A percentile compares a stretch with the other conserved stretches of the same genome.
Evolutionary conservation across 225 moss, liverwort and hornwort genomes (phyloP).

Genomic region (Ulota crispa): DNA sequence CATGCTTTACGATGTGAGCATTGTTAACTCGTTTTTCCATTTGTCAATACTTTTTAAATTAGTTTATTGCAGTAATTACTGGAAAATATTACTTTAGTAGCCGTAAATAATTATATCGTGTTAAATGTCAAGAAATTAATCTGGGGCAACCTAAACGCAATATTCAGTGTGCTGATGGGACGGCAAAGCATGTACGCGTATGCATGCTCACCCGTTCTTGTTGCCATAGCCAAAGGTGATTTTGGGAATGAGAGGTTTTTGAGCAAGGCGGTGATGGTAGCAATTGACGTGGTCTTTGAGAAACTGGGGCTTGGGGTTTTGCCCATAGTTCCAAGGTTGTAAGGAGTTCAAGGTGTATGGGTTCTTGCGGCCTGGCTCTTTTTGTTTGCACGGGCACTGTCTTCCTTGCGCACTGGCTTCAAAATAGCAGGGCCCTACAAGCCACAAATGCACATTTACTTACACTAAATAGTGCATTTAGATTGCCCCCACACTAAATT

Average conservation of each 20-base stretch:
- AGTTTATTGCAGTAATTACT: too few relatives aligned
- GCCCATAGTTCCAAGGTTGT: slow-evolving; percentile 58
- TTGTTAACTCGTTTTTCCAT: too few relatives aligned
- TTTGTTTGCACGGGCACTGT: slow-evolving; percentile 19
- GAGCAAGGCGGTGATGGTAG: slow-evolving; percentile 61
- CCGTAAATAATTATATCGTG: too few relatives aligned
- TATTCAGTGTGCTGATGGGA: too few relatives aligned
- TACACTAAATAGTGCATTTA: too few relatives aligned
- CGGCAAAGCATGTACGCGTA: too few relatives aligned
- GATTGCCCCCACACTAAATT: too few relatives aligned
- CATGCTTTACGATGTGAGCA: too few relatives aligned
- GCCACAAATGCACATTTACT: neutral
- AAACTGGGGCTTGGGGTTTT: slow-evolving; percentile 57
- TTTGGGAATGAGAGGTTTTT: slow-evolving; percentile 45
- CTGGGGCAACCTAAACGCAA: too few relatives aligned
- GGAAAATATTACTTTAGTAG: too few relatives aligned
- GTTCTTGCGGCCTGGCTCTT: neutral
- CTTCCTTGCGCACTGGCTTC: slow-evolving; percentile 8
- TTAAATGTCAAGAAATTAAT: too few relatives aligned
- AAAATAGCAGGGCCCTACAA: slow-evolving; percentile 22
- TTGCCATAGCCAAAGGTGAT: slow-evolving; percentile 26
- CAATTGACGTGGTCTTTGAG: slow-evolving; percentile 61
- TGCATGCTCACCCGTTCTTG: neutral
- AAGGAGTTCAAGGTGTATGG: slow-evolving; percentile 40
- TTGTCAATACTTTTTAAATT: too few relatives aligned